Evolutionary conservation across 164 flowering plant genomes (phyloP).

Genomic region (Vitis rupestris): DNA sequence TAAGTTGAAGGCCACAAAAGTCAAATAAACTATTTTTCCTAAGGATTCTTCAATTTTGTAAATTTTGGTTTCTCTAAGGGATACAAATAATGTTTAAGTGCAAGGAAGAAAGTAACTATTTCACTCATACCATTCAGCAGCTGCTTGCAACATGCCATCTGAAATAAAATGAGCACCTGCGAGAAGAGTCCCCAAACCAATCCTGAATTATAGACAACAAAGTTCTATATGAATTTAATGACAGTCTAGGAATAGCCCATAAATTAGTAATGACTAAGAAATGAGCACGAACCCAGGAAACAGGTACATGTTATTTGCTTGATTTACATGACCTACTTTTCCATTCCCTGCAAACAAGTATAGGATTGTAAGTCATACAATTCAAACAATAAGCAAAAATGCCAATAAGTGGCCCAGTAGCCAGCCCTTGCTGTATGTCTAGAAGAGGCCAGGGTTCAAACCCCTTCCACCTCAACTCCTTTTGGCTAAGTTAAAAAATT

Average conservation of each 20-base stretch:
- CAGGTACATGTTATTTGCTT: slow-evolving; percentile 98
- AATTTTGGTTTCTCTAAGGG: too few species aligned
- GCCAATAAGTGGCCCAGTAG: too few species aligned
- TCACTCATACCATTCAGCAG: slow-evolving; percentile 77
- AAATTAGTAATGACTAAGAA: not conserved
- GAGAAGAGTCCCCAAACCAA: slow-evolving; percentile 91
- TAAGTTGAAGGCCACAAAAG: not conserved
- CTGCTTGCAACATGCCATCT: slow-evolving; percentile 95
- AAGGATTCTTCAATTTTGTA: too few species aligned
- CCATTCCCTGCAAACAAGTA: slow-evolving; percentile 59
- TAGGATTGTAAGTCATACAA: not conserved
- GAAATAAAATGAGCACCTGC: slow-evolving; percentile 82
- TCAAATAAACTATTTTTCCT: too few species aligned
- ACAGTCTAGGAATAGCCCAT: not conserved
- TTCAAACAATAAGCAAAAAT: not conserved
- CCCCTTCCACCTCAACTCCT: too few species aligned
- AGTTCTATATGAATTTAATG: not conserved
- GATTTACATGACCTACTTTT: slow-evolving; percentile 87
- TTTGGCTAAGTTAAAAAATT: too few species aligned
- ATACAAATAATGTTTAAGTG: not conserved
- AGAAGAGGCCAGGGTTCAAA: too few species aligned
- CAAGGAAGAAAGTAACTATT: not conserved
- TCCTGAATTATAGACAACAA: slow-evolving; percentile 45
- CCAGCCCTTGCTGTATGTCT: too few species aligned
- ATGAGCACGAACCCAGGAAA: slow-evolving; percentile 82